Evolutionary conservation across 495 filamentous ascomycete species (phyloP).

Genomic region (Cercophora newfieldiana): DNA sequence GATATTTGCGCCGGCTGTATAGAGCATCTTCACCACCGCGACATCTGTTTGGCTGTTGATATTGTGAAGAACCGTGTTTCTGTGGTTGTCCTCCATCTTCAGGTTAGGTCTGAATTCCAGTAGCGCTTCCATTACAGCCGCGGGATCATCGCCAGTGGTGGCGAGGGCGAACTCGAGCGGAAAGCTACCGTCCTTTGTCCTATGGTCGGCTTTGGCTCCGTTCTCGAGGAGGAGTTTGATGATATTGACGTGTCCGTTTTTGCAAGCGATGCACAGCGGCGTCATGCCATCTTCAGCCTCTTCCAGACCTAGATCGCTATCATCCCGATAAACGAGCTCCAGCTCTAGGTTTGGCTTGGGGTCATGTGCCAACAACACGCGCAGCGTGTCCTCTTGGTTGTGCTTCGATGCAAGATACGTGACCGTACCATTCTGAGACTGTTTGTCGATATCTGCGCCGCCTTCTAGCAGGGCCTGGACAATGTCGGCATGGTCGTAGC

Average conservation of each 20-base stretch:
- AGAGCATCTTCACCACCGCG: not conserved
- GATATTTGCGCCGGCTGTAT: not conserved
- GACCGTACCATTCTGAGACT: not conserved
- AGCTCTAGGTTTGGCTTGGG: not conserved
- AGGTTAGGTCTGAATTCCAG: not conserved
- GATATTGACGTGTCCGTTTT: not conserved
- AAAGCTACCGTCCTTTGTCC: not conserved
- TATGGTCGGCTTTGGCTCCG: not conserved
- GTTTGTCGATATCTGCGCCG: not conserved
- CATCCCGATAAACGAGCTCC: not conserved
- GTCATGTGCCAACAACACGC: not conserved
- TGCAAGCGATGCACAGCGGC: not conserved
- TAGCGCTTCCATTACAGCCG: not conserved
- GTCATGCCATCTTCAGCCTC: not conserved
- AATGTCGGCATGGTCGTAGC: not conserved
- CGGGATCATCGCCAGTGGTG: not conserved
- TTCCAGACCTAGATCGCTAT: not conserved
- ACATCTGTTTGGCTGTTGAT: not conserved
- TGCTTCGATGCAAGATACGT: not conserved
- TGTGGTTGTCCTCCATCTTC: not conserved
- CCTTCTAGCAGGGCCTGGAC: not conserved
- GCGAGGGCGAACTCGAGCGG: not conserved
- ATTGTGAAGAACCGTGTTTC: conserved; percentile 1
- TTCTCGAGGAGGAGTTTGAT: not conserved
- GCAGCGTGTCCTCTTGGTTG: not conserved